phyloP scores from a whole-genome alignment of 352 stramenopile genomes.

The Phytophthora pistaciae region DNA sequence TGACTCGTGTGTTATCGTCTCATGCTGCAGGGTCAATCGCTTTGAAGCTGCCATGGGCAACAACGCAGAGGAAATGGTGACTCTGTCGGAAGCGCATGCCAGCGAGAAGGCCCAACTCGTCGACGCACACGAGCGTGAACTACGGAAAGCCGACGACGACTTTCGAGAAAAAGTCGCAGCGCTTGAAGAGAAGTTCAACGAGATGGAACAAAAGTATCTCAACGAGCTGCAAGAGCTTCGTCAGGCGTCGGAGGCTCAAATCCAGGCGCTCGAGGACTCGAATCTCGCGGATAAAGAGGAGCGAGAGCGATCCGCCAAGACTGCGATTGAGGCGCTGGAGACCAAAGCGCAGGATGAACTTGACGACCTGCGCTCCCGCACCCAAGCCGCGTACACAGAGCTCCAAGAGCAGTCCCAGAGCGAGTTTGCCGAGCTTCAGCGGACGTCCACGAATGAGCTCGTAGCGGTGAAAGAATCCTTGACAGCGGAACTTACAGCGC shows the following conservation, averaged over 20 bases:
- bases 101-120: conserved; percentile 41
- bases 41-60: conserved; percentile 51
- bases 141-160: conserved; percentile 23
- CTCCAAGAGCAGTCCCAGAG: conserved; percentile 30
- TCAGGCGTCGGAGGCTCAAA: conserved; percentile 23
- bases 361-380: conserved; percentile 22
- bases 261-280: conserved; percentile 31
- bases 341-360: conserved; percentile 33
- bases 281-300: conserved; percentile 31
- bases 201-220: conserved; percentile 41
- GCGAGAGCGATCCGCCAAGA: conserved; percentile 23
- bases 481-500: conserved; percentile 31
- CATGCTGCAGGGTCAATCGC: conserved; percentile 33
- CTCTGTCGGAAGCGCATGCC: conserved; percentile 46
- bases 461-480: conserved; percentile 8
- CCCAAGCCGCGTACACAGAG: conserved; percentile 31
- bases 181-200: conserved; percentile 41
- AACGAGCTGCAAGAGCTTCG: conserved; percentile 52
- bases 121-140: conserved; percentile 33
- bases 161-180: conserved; percentile 42
- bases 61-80: conserved; percentile 55
- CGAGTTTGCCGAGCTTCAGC: conserved; percentile 32
- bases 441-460: conserved; percentile 27
- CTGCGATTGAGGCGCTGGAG: conserved; percentile 38
- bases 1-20: neutral